phyloP scores from a whole-genome alignment of 73 alveolate species.

The Paraurostyla sp. region DNA sequence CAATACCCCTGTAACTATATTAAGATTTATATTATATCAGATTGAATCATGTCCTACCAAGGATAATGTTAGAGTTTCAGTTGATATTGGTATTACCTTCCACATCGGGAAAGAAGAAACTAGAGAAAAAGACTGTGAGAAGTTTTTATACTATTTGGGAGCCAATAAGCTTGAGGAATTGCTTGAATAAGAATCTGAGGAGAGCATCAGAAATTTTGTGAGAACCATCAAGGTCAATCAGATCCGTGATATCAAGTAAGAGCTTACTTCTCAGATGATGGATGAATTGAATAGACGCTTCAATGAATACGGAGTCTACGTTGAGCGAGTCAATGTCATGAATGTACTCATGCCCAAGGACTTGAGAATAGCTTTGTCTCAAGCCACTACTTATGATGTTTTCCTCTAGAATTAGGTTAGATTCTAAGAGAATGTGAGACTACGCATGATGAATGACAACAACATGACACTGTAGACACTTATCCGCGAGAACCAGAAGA shows the following conservation, averaged over 20 bases:
- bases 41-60: conserved; percentile 78
- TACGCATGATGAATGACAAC: conserved; percentile 63
- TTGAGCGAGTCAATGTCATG: conserved; percentile 70
- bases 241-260: conserved; percentile 72
- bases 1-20: conserved; percentile 63
- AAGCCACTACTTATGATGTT: conserved; percentile 75
- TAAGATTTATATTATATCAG: not conserved
- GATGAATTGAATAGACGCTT: conserved; percentile 69
- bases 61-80: conserved; percentile 76
- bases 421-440: conserved; percentile 58
- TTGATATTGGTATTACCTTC: conserved; percentile 72
- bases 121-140: conserved; percentile 50
- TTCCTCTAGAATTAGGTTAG: conserved; percentile 55
- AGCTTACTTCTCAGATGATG: conserved; percentile 63
- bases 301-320: conserved; percentile 70
- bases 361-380: conserved; percentile 61
- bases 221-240: conserved; percentile 49
- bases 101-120: conserved; percentile 69
- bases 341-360: conserved; percentile 68
- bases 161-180: conserved; percentile 74
- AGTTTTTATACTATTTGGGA: conserved; percentile 68
- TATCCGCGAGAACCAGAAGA: conserved; percentile 61
- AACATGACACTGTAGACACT: conserved; percentile 55
- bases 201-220: conserved; percentile 73
- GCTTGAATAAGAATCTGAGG: conserved; percentile 77